phyloP scores from a whole-genome alignment of 495 filamentous ascomycete genomes.

The Podospora tetraspora region DNA sequence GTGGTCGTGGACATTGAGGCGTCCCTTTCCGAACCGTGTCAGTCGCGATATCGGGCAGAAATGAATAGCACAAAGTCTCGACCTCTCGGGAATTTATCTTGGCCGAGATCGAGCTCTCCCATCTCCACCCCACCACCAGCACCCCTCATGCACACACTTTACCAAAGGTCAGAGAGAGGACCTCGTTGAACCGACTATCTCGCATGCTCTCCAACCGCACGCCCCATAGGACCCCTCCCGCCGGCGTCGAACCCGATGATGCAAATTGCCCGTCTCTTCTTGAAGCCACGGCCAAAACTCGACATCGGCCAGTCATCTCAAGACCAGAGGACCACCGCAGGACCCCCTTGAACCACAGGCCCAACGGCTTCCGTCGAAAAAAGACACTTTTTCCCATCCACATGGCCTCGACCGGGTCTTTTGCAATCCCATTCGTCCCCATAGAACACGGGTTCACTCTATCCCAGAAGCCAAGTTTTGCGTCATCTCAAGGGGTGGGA shows the following conservation, averaged over 20 bases:
- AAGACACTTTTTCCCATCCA: background rate
- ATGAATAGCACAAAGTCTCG: background rate
- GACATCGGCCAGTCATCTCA: background rate
- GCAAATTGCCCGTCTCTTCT: background rate
- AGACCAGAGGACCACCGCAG: background rate
- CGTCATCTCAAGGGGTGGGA: background rate
- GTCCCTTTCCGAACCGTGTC: background rate
- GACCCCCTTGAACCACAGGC: background rate
- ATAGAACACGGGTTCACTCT: background rate
- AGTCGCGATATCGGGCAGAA: background rate
- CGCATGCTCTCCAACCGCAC: background rate
- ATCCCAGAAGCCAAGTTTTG: background rate
- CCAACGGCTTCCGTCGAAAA: background rate
- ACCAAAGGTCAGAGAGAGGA: background rate
- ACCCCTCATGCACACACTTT: background rate
- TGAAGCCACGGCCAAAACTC: background rate
- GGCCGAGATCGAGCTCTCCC: background rate
- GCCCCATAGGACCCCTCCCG: background rate
- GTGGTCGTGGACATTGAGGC: background rate
- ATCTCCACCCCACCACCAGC: background rate
- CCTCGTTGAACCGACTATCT: background rate
- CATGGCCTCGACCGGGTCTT: background rate
- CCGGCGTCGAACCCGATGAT: background rate
- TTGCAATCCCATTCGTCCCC: background rate
- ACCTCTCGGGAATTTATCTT: background rate